Base-by-base conservation (phyloP, 192 early-diverging fungal species). In the Allomyces javanicus region DNA sequence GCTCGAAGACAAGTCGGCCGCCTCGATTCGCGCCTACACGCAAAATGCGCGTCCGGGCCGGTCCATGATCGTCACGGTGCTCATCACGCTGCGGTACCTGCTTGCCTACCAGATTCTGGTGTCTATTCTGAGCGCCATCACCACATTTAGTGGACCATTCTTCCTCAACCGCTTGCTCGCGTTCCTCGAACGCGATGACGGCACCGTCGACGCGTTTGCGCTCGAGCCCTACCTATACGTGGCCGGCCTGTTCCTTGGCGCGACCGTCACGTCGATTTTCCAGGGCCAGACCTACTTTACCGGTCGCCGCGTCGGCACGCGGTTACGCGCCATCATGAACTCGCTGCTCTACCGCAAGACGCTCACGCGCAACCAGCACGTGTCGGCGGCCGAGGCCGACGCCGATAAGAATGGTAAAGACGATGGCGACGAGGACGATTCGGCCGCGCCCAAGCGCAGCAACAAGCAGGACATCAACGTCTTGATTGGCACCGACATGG, bases 401-500 rank as follows among this genome's bases (percentile, higher is more conserved):
- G 21, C 50, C 17, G 21, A 58, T 3, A 58, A 58, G 50, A 21
- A 21, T 6, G 50, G 17, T 3, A 58, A 58, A 21, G 21, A 58
- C 3, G 12, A 14, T n/a, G 50, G 5, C 17, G 50, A 58, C 17
- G 50, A 58, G 7, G 50, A 58, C 17, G 50, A 58, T 12, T 1
- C 12, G 50, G 50, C 12, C 17, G 50, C 12, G 50, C 12, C 12
- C 1, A n/a, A 58, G 17, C 12, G 21, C 17, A 58, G 17, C 50
- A 14, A n/a, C 50, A n/a, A 58, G 50, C 12, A 14, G 50, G 50
- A 58, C 50, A n/a, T 58, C 17, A 58, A 58, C 50, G 50, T 58
- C 21, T n/a, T 58, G 12, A 58, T 58, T n/a, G 50, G 50, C 50
- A 58, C 50, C 5, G 90, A 93, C 67, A 73, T 87, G 7, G 76